A percentile compares a stretch with the other conserved stretches of the same genome.
These are phyloP conservation scores for Castanea crenata DNA, from an alignment of 306 rosid genomes.

Conservation along the genomic window DNA sequence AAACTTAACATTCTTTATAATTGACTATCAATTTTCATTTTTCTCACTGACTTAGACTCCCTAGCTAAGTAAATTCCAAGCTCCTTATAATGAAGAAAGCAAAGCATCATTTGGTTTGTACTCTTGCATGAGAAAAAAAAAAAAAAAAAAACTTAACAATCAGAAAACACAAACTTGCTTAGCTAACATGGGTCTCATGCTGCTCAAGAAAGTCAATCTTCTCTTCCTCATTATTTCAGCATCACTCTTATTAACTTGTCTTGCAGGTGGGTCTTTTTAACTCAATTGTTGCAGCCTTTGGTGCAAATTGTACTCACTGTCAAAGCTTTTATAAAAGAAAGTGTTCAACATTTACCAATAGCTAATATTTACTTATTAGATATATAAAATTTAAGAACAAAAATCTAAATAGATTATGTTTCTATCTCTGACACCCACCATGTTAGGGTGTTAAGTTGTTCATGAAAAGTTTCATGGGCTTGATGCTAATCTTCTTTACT, in stretches of 20 bases:
- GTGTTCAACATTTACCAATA: not conserved
- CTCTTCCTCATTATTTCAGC: constrained; percentile 53
- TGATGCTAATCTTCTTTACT: not conserved
- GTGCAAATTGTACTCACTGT: constrained; percentile 20
- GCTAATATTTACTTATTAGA: not conserved
- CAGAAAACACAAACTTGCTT: constrained; percentile 12
- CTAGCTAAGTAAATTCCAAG: constrained; percentile 19
- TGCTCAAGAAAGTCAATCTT: constrained; percentile 43
- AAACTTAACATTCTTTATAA: constrained; percentile 19
- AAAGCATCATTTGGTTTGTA: constrained; percentile 32
- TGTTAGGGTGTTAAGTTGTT: not conserved
- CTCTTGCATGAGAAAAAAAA: constrained; percentile 23
- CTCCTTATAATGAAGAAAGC: constrained; percentile 24
- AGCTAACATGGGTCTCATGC: constrained; percentile 37
- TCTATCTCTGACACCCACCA: not conserved
- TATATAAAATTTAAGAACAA: not conserved
- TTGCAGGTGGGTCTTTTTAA: constrained; percentile 52
- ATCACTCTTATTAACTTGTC: constrained; percentile 60
- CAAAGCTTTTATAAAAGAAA: constrained; percentile 25
- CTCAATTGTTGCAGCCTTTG: constrained; percentile 38
- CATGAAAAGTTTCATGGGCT: not conserved
- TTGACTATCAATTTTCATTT: constrained; percentile 41
- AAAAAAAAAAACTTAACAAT: constrained; percentile 4
- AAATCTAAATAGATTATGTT: not conserved
- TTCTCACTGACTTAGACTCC: constrained; percentile 15